Percentiles rank a stretch among this genome's conserved stretches.
Conservation (phyloP, 139 green algal genomes). For the Parachlorella kessleri region DNA sequence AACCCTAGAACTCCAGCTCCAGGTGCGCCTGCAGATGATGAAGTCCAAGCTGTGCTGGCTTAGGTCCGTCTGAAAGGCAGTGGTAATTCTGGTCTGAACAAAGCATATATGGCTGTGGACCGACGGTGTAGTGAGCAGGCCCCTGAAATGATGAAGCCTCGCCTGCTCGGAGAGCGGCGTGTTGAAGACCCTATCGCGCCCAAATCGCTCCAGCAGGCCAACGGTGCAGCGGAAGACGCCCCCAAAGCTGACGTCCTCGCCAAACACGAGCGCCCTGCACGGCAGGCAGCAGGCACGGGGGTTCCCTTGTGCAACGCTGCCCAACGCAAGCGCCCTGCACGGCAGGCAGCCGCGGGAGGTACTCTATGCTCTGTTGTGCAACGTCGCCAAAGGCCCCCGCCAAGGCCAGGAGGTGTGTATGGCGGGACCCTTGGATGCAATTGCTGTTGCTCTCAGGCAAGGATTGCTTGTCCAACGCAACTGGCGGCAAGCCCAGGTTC, state of each 20-base stretch:
- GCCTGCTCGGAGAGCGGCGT: conserved; percentile 91
- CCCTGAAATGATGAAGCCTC: too few species aligned
- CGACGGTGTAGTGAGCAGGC: too few species aligned
- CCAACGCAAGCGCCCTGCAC: conserved; percentile 78
- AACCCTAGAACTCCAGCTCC: too few species aligned
- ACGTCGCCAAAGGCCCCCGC: conserved; percentile 72
- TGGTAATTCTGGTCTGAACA: too few species aligned
- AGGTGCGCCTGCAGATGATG: too few species aligned
- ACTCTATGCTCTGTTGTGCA: background rate
- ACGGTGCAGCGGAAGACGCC: conserved; percentile 93
- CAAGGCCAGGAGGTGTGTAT: background rate
- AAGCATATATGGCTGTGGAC: too few species aligned
- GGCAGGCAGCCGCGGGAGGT: background rate
- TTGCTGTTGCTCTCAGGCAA: too few species aligned
- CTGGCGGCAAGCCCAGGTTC: too few species aligned
- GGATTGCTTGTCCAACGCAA: too few species aligned
- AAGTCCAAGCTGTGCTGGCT: too few species aligned
- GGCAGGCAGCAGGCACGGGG: background rate
- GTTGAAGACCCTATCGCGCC: conserved; percentile 88
- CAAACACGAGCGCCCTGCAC: conserved; percentile 78
- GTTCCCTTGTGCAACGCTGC: conserved; percentile 13
- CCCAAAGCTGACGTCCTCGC: conserved; percentile 93
- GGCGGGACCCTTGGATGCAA: too few species aligned
- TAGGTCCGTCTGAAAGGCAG: too few species aligned
- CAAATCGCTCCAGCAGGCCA: conserved; percentile 78